A percentile compares a stretch with the other conserved stretches of the same genome.
These are phyloP conservation scores for Fusarium subglutinans DNA, from an alignment of 2,329 filamentous ascomycete genomes.

Conservation along the genomic window DNA sequence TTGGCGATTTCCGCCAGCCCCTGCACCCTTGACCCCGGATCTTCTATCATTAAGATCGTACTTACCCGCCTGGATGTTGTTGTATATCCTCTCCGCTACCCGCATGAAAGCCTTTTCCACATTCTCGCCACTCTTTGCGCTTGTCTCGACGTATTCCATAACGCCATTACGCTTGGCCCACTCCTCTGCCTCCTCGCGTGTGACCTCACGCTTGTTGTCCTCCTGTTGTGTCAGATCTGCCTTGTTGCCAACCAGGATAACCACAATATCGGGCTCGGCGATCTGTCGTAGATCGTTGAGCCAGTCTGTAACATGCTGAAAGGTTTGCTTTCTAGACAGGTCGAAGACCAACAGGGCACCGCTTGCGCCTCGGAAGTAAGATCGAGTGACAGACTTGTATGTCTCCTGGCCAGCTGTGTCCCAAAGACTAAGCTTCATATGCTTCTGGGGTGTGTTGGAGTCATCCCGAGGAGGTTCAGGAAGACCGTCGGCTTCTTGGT, in stretches of 20 bases:
- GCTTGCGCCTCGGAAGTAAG: slow-evolving; percentile 85
- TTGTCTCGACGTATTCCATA: slow-evolving; percentile 94
- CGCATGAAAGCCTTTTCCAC: slow-evolving; percentile 94
- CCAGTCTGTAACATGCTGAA: slow-evolving; percentile 90
- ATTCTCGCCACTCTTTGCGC: slow-evolving; percentile 92
- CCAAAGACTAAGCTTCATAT: slow-evolving; percentile 96
- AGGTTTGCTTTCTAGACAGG: slow-evolving; percentile 85
- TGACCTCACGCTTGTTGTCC: slow-evolving; percentile 80
- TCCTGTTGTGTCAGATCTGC: slow-evolving; percentile 74
- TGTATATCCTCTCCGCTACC: slow-evolving; percentile 93
- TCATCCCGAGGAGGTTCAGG: slow-evolving; percentile 61
- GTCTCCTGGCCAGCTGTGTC: slow-evolving; percentile 97
- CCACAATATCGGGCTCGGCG: slow-evolving; percentile 93
- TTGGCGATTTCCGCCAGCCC: slow-evolving; percentile 58
- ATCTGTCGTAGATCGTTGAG: slow-evolving; percentile 93
- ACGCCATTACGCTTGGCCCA: slow-evolving; percentile 90
- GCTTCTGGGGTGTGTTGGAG: slow-evolving; percentile 63
- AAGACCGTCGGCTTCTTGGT: slow-evolving; percentile 52
- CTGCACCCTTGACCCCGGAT: slow-evolving; percentile 85
- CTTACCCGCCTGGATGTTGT: slow-evolving; percentile 93
- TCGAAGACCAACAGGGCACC: slow-evolving; percentile 90
- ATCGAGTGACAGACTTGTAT: slow-evolving; percentile 94
- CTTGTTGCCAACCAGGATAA: slow-evolving; percentile 96
- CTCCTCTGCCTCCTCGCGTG: slow-evolving; percentile 81
- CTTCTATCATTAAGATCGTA: slow-evolving; percentile 95